Base-by-base conservation (phyloP, 768 basidiomycete genomes). In the Fibroporia radiculosa region DNA sequence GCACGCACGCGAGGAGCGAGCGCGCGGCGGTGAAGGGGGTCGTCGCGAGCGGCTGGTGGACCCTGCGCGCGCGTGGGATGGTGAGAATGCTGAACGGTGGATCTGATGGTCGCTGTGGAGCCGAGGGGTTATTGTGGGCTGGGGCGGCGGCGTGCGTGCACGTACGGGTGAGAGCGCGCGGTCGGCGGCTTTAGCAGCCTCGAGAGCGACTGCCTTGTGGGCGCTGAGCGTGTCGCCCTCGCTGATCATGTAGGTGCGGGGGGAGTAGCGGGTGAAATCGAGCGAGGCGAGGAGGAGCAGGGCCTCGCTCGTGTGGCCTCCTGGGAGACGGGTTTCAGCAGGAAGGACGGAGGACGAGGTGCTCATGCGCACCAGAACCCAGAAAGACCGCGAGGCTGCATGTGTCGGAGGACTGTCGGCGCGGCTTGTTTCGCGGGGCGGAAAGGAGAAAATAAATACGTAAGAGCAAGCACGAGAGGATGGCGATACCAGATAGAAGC, bases 261-360 rank as follows among this genome's bases (percentile, higher is more conserved):
- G 80, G 6, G 69, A 70, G 63, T 93, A 98, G 33, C 85, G 78
- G 11, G 67, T 56, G 48, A 84, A 82, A 59, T 93, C 80, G 20
- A 99, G 63, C 11, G 80, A 66, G 2, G 82, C 83, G 22, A 87
- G 45, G 22, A 97, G 70, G 26, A 73, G 69, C 50, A 95, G 63
- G 33, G 83, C 85, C 69, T 99, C 96, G 49, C 75, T 80, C 13
- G 93, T 96, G 66, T 99, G 96, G 0, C 96, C 96, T 35, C 96
- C 95, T 97, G 58, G 14, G 16, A 44, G 32, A 11, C n/a, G 11
- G 25, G 37, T 39, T 10, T 31, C 28, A 33, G 34, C 16, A 18
- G n/a, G 16, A 18, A 19, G 22, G 38, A 20, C 38, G 11, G n/a
- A n/a, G n/a, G n/a, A n/a, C n/a, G n/a, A n/a, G 23, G 10, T 31